A percentile compares a stretch with the other conserved stretches of the same genome.
Evolutionary conservation across 768 basidiomycete genomes (phyloP).

Genomic region (Mycena latifolia): DNA sequence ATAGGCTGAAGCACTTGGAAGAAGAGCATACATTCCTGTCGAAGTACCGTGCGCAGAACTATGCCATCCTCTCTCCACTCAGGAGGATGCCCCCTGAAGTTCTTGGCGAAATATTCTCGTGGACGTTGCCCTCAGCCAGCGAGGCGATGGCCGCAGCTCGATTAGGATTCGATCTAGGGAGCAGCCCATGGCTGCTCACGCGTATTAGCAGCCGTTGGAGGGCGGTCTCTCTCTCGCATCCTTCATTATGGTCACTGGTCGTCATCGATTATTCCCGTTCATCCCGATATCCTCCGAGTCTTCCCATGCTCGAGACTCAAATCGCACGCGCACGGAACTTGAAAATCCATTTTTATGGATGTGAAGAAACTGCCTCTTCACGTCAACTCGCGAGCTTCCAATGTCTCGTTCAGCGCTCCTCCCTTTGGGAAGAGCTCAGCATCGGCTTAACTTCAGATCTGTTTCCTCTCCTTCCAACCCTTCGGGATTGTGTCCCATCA

Average conservation of each 20-base stretch:
- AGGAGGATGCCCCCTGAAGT: too few species aligned
- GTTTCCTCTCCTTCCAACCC: background rate
- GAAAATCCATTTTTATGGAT: slow-evolving; percentile 16
- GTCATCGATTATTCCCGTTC: background rate
- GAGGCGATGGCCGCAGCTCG: background rate
- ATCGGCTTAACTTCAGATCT: background rate
- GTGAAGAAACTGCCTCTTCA: background rate
- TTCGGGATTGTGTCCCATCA: background rate
- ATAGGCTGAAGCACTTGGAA: background rate
- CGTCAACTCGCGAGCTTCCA: background rate
- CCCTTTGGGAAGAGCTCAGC: slow-evolving; percentile 14
- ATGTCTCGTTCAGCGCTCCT: background rate
- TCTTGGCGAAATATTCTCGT: too few species aligned
- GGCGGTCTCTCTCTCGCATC: background rate
- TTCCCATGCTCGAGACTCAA: background rate
- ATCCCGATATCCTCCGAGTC: background rate
- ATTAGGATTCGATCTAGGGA: too few species aligned
- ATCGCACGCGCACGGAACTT: background rate
- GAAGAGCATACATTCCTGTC: background rate
- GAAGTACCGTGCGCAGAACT: background rate
- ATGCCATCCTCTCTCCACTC: background rate
- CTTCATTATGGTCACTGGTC: slow-evolving; percentile 11
- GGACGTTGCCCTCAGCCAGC: background rate
- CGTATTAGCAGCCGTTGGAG: slow-evolving; percentile 8
- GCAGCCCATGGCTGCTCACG: slow-evolving; percentile 15